phyloP scores from a whole-genome alignment of 352 stramenopile species.

The Elongisporangium undulatum region DNA sequence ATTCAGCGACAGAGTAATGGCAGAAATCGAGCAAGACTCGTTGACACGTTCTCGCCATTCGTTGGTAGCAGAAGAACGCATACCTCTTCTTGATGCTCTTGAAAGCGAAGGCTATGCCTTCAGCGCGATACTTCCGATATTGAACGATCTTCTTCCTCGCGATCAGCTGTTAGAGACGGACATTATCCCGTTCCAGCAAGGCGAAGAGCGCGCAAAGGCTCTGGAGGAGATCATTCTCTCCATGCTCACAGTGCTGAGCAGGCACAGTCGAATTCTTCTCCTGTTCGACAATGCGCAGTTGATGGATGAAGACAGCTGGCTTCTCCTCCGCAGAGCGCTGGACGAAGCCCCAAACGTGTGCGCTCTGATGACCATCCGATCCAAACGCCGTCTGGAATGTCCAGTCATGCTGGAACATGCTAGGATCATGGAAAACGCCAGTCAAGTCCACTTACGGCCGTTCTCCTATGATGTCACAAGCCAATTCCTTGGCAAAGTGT shows the following conservation, averaged over 20 bases:
- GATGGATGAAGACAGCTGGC: conserved; percentile 65
- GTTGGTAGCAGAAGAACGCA: conserved; percentile 4
- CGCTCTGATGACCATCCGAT: conserved; percentile 45
- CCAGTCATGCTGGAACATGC: conserved; percentile 6
- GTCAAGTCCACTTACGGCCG: conserved; percentile 30
- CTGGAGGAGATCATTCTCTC: conserved; percentile 52
- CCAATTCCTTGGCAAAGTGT: conserved; percentile 68
- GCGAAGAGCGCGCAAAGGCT: conserved; percentile 39
- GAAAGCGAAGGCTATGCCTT: conserved; percentile 38
- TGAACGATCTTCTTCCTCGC: conserved; percentile 52
- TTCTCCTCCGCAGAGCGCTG: conserved; percentile 47
- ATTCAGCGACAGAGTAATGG: no score
- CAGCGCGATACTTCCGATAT: conserved; percentile 28
- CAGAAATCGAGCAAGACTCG: no score
- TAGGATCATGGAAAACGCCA: not conserved
- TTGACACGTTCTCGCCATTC: no score
- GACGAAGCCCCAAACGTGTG: conserved; percentile 54
- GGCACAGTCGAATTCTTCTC: conserved; percentile 50
- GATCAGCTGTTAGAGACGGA: conserved; percentile 11
- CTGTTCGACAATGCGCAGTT: conserved; percentile 74
- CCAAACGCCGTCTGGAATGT: conserved; percentile 29
- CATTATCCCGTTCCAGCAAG: not conserved
- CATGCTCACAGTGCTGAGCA: conserved; percentile 46
- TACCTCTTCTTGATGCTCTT: conserved; percentile 37
- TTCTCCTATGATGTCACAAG: conserved; percentile 66